Evolutionary conservation across 768 basidiomycete genomes (phyloP).

Genomic region (Lactarius hatsudake): DNA sequence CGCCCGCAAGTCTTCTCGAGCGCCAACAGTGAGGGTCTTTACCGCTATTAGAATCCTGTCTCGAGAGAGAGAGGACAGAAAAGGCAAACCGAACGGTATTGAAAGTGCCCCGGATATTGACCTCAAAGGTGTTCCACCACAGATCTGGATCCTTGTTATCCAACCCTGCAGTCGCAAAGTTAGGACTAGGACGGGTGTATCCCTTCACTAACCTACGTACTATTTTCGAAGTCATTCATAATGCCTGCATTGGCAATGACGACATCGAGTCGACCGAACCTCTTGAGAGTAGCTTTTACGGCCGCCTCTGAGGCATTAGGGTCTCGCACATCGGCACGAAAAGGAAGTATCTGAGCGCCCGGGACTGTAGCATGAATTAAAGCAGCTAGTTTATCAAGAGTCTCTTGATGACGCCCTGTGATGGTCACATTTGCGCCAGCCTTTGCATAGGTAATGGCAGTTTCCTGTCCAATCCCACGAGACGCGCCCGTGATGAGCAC

Average conservation of each 20-base stretch:
- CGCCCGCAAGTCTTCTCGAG: not conserved
- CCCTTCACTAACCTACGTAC: not conserved
- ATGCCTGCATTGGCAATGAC: too few species aligned
- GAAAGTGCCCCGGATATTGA: constrained; percentile 30
- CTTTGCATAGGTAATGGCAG: constrained; percentile 35
- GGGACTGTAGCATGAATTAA: constrained; percentile 1
- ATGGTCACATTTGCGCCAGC: constrained; percentile 26
- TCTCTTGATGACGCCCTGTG: constrained; percentile 11
- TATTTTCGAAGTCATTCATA: too few species aligned
- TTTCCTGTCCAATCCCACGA: constrained; percentile 35
- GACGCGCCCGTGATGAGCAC: too few species aligned
- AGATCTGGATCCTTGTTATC: constrained; percentile 28
- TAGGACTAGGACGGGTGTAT: not conserved
- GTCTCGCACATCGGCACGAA: constrained; percentile 24
- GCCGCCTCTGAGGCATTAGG: not conserved
- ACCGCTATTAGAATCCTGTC: not conserved
- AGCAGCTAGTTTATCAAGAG: constrained; percentile 25
- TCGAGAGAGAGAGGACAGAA: too few species aligned
- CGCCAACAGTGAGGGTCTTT: not conserved
- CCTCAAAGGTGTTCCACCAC: constrained; percentile 31
- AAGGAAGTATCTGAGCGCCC: constrained; percentile 10
- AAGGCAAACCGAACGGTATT: constrained; percentile 28
- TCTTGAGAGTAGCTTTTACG: too few species aligned
- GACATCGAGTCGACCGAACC: too few species aligned
- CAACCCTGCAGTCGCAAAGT: constrained; percentile 18